Evolutionary conservation across 176 grass and related monocot species (phyloP).

Genomic region (Tillandsia fasciculata): DNA sequence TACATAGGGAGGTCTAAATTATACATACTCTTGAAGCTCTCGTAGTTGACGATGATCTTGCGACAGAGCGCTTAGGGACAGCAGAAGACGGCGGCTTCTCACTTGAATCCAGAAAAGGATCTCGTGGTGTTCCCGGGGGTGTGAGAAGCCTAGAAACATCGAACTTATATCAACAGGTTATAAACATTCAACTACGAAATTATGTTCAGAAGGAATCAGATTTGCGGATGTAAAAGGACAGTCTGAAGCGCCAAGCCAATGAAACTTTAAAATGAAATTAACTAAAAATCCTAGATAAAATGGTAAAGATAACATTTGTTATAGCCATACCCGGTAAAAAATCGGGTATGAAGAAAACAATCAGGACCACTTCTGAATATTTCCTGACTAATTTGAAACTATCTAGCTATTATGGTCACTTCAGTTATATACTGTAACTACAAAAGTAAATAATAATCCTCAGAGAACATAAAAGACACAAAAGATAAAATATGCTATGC

Average conservation of each 20-base stretch:
- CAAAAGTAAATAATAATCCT: too few species aligned
- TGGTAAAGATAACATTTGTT: not conserved
- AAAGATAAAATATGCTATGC: too few species aligned
- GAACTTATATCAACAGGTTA: constrained; percentile 8
- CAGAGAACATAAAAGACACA: too few species aligned
- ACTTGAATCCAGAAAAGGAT: constrained; percentile 33
- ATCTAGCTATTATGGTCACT: not conserved
- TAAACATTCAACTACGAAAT: constrained; percentile 11
- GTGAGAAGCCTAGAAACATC: constrained; percentile 76
- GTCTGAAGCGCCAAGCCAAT: not conserved
- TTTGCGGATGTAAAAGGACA: not conserved
- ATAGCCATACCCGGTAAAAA: too few species aligned
- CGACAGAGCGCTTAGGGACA: constrained; percentile 39
- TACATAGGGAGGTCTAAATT: not conserved
- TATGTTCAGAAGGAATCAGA: not conserved
- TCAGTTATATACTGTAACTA: not conserved
- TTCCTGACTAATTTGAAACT: not conserved
- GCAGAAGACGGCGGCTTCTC: constrained; percentile 43
- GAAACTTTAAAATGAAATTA: not conserved
- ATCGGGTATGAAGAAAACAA: too few species aligned
- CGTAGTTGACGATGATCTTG: constrained; percentile 59
- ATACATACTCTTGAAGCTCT: constrained; percentile 80
- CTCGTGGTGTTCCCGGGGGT: constrained; percentile 68
- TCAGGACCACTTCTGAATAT: not conserved
- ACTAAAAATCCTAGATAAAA: not conserved